A percentile compares a stretch with the other conserved stretches of the same genome.
These are phyloP conservation scores for Hyphopichia burtonii DNA, from an alignment of 1,139 yeast genomes.

Conservation along the genomic window DNA sequence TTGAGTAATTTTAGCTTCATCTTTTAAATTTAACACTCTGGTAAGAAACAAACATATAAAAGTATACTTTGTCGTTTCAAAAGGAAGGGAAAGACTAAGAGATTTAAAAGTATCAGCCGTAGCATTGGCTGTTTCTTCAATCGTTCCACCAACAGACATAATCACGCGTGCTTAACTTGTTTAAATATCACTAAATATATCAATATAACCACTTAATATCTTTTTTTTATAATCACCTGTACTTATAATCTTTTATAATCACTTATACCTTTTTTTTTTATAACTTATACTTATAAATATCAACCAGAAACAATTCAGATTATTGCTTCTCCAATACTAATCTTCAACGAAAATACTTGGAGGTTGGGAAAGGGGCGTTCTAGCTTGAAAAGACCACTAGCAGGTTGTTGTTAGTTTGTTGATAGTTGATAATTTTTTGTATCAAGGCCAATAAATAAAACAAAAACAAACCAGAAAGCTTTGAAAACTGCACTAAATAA, in stretches of 20 bases:
- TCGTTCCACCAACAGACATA: constrained; percentile 5
- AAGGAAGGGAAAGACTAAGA: constrained; percentile 26
- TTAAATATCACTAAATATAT: too few species aligned
- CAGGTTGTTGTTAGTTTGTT: neutral
- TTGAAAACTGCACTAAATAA: too few species aligned
- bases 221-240: too few species aligned
- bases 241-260: too few species aligned
- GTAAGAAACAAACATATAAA: constrained; percentile 23
- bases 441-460: neutral
- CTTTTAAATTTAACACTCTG: constrained; percentile 19
- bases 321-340: too few species aligned
- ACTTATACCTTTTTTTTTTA: too few species aligned
- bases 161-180: too few species aligned
- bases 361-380: neutral
- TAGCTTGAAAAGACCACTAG: neutral
- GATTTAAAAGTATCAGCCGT: constrained; percentile 18
- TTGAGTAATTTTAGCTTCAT: constrained; percentile 9
- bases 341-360: too few species aligned
- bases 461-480: neutral
- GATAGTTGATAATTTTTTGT: neutral
- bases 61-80: constrained; percentile 25
- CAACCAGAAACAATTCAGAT: too few species aligned
- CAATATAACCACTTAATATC: too few species aligned
- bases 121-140: constrained; percentile 5
- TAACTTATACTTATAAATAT: too few species aligned